Evolutionary conservation across 306 rosid species (phyloP), one percentile per base, ranked within the genome.

Genomic region (Acacia acuminata): DNA sequence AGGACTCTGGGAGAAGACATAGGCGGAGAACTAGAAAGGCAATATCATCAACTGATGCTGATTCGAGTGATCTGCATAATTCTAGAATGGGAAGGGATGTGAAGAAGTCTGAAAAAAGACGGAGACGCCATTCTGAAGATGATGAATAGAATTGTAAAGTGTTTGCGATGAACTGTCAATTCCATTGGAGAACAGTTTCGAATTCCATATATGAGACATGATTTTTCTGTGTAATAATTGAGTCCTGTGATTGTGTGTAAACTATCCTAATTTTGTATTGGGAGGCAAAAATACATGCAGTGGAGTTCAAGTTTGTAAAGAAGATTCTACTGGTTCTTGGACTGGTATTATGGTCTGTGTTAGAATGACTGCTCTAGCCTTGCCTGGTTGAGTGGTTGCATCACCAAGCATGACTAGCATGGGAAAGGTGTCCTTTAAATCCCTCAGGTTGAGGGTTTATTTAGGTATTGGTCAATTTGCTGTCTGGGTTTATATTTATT

Each of bases 51-150:
- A 83, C 93, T 22, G 94, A 84, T 74, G 75, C 86, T 64, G 90
- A 91, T 79, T 77, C 80, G 8, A 83, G 86, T 61, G 90, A 82
- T 77, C 81, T 88, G 30, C 88, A 84, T 44, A 90, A 88, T 85
- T 79, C 89, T 38, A 83, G 92, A 81, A 80, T 24, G 45, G 87
- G 94, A 19, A 88, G 97, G 84, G 88, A 79, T 51, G 77, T 77
- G 85, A 94, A 91, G 70, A 90, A 91, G 40, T 87, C 91, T 70
- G 93, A 88, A 79, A 94, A 86, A 84, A 84, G 89, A 66, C 79
- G 76, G 70, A 94, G 89, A 73, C 88, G 82, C 75, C 91, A 55
- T 51, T 87, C 36, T 27, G 69, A 76, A 42, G 86, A 79, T 71
- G 84, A 92, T 51, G 87, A 86, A 73, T 91, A 87, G 88, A 71